phyloP scores from a whole-genome alignment of 305 asterid genomes.

The Rubia peregrina region DNA sequence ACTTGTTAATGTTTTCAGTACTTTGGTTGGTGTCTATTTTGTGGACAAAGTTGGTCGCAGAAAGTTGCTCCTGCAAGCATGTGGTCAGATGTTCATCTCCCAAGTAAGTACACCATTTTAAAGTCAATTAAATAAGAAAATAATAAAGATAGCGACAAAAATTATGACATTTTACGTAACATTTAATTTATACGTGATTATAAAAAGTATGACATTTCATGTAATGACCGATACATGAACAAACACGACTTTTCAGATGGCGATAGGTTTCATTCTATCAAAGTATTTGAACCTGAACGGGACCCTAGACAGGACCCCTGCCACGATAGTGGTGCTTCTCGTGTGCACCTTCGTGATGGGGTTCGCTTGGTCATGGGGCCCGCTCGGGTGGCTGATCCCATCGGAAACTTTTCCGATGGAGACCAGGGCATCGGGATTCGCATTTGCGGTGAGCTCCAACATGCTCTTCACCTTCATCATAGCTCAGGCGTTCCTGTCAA shows the following conservation, averaged over 20 bases:
- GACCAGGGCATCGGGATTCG: slow-evolving; percentile 41
- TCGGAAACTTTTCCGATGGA: slow-evolving; percentile 42
- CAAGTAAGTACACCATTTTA: slow-evolving; percentile 18
- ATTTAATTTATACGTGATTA: too few species aligned
- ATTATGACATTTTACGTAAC: too few species aligned
- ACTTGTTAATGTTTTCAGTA: slow-evolving; percentile 27
- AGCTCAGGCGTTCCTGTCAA: slow-evolving; percentile 60
- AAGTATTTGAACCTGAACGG: slow-evolving; percentile 31
- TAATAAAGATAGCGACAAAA: too few species aligned
- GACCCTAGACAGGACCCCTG: slow-evolving; percentile 19
- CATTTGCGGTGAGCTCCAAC: slow-evolving; percentile 66
- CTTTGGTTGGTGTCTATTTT: slow-evolving; percentile 20
- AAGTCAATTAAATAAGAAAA: too few species aligned
- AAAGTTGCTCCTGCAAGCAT: slow-evolving; percentile 32
- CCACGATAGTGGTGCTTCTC: slow-evolving; percentile 27
- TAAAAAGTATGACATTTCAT: too few species aligned
- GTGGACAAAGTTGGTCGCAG: slow-evolving; percentile 34
- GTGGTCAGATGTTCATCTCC: slow-evolving; percentile 32
- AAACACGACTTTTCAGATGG: slow-evolving; percentile 26
- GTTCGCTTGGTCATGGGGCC: slow-evolving; percentile 50
- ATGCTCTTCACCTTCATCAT: slow-evolving; percentile 64
- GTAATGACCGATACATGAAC: too few species aligned
- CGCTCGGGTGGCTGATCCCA: slow-evolving; percentile 40
- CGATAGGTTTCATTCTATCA: slow-evolving; percentile 36
- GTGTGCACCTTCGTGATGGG: slow-evolving; percentile 37